These are phyloP conservation scores for Annulohypoxylon stygium DNA, from an alignment of 495 filamentous ascomycete genomes.

Conservation along the genomic window DNA sequence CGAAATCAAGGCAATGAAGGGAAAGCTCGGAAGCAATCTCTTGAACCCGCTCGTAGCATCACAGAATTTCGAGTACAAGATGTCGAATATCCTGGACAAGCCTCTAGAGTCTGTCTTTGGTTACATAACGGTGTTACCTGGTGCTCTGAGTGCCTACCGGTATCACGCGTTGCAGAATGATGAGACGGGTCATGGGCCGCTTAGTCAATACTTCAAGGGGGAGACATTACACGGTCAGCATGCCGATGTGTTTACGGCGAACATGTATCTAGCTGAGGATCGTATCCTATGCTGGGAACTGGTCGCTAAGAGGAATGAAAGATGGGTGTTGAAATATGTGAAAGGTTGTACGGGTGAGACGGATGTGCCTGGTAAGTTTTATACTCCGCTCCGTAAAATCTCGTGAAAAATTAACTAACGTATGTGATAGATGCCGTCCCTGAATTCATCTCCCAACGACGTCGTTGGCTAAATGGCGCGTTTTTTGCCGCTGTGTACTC, in stretches of 20 bases:
- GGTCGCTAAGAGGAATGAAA: slow-evolving; percentile 92
- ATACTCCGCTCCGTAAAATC: background rate
- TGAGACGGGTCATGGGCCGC: slow-evolving; percentile 90
- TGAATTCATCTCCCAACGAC: slow-evolving; percentile 95
- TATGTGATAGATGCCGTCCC: slow-evolving; percentile 73
- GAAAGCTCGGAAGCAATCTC: slow-evolving; percentile 82
- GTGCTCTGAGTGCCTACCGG: slow-evolving; percentile 93
- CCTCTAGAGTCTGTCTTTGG: slow-evolving; percentile 97
- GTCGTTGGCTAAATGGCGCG: slow-evolving; percentile 97
- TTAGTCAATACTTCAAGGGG: slow-evolving; percentile 99
- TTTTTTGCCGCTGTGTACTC: slow-evolving; percentile 99
- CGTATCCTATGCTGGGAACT: slow-evolving; percentile 99
- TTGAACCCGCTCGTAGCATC: slow-evolving; percentile 95
- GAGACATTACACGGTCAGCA: slow-evolving; percentile 97
- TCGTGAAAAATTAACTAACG: slow-evolving; percentile 35
- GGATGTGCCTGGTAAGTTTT: slow-evolving; percentile 86
- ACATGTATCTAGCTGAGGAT: slow-evolving; percentile 99
- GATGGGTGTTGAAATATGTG: slow-evolving; percentile 98
- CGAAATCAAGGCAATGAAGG: slow-evolving; percentile 97
- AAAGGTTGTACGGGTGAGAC: slow-evolving; percentile 96
- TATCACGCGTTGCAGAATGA: slow-evolving; percentile 99
- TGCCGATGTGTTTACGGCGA: slow-evolving; percentile 98
- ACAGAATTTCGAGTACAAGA: slow-evolving; percentile 99
- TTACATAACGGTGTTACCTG: slow-evolving; percentile 96
- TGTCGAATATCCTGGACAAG: slow-evolving; percentile 99